These are phyloP conservation scores for Paracoccidioides lutzii DNA, from an alignment of 2,329 filamentous ascomycete species.

Conservation along the genomic window DNA sequence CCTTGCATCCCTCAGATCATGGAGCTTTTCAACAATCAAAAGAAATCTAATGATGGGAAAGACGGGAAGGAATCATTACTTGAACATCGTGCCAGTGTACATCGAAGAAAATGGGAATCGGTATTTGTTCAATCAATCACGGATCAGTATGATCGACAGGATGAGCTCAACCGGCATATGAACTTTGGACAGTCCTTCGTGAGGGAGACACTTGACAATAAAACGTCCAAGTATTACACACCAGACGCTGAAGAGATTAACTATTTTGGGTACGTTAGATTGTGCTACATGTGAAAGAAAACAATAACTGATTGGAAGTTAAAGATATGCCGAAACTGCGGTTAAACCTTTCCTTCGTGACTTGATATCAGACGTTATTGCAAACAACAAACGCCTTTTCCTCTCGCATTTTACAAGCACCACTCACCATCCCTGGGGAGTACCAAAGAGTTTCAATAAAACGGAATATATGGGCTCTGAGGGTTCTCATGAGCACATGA, in stretches of 20 bases:
- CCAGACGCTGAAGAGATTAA: constrained; percentile 24
- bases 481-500: constrained; percentile 24
- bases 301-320: constrained; percentile 2
- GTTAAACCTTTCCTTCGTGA: constrained; percentile 25
- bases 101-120: constrained; percentile 19
- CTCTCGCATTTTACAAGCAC: constrained; percentile 23
- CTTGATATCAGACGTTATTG: constrained; percentile 14
- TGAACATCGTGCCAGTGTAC: constrained; percentile 9
- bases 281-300: neutral
- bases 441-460: constrained; percentile 20
- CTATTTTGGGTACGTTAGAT: constrained; percentile 30
- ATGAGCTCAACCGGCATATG: constrained; percentile 21
- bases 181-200: constrained; percentile 23
- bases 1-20: constrained; percentile 22
- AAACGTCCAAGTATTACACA: constrained; percentile 20
- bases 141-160: constrained; percentile 19
- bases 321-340: constrained; percentile 28
- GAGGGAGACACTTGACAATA: constrained; percentile 19
- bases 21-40: constrained; percentile 20
- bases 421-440: constrained; percentile 33
- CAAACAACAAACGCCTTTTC: constrained; percentile 18
- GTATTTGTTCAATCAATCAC: constrained; percentile 23
- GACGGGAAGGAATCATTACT: neutral
- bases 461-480: constrained; percentile 17
- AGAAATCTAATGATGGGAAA: constrained; percentile 1